Percentiles rank a stretch among this genome's conserved stretches.
These are phyloP conservation scores for Chytriomyces confervae DNA, from an alignment of 192 early-diverging fungal genomes.

Conservation along the genomic window DNA sequence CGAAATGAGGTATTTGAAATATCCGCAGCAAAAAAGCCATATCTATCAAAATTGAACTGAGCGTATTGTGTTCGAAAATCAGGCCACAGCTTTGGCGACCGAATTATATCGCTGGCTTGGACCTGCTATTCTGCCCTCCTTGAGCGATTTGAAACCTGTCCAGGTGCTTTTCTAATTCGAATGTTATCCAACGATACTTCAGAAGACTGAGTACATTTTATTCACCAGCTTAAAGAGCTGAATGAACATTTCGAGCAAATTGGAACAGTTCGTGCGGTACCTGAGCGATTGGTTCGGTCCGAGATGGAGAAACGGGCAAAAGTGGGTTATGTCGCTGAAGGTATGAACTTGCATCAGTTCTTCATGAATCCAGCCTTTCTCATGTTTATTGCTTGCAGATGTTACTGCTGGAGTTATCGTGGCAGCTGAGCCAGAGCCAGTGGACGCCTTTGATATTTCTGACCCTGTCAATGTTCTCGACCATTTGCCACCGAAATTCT, in stretches of 20 bases:
- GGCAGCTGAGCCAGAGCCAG: slow-evolving; percentile 58
- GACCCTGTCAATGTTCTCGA: slow-evolving; percentile 91
- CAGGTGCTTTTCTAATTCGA: slow-evolving; percentile 53
- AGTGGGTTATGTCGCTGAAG: slow-evolving; percentile 31
- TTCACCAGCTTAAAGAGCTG: slow-evolving; percentile 77
- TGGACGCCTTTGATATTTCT: slow-evolving; percentile 81
- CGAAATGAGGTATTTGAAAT: slow-evolving; percentile 73
- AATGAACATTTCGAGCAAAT: slow-evolving; percentile 80
- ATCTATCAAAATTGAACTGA: slow-evolving; percentile 1
- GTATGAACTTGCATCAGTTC: slow-evolving; percentile 23
- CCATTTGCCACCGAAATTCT: slow-evolving; percentile 84
- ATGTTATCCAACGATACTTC: too few species aligned
- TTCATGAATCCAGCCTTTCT: background rate
- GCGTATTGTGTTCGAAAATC: slow-evolving; percentile 4
- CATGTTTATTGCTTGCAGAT: background rate
- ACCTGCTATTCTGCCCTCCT: slow-evolving; percentile 72
- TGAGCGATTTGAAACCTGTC: slow-evolving; percentile 91
- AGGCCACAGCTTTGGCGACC: slow-evolving; percentile 71
- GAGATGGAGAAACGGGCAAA: slow-evolving; percentile 65
- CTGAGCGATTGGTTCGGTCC: slow-evolving; percentile 77
- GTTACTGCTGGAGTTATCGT: slow-evolving; percentile 51
- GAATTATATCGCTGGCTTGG: slow-evolving; percentile 96
- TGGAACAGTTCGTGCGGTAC: slow-evolving; percentile 58
- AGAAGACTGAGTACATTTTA: background rate
- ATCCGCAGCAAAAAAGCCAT: background rate